Evolutionary conservation across 257 asterid species (phyloP).

Genomic region (Solanum stenotomum): DNA sequence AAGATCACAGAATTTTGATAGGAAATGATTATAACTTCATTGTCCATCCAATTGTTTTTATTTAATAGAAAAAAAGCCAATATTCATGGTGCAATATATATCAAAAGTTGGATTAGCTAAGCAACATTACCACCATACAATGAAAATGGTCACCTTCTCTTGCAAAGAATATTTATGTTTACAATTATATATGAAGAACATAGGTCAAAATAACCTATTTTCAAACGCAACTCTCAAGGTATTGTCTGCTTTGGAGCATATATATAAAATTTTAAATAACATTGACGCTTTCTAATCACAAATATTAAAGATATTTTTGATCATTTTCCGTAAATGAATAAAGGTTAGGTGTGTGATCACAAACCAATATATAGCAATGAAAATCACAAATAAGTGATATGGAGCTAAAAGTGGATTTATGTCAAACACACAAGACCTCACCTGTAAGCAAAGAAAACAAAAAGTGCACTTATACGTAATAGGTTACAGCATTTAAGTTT

Average conservation of each 20-base stretch:
- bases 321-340: not conserved
- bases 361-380: not conserved
- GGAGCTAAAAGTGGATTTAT: not conserved
- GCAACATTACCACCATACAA: not conserved
- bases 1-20: not conserved
- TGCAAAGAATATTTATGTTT: not conserved
- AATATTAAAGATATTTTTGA: not conserved
- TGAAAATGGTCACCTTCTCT: not conserved
- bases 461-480: not conserved
- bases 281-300: not conserved
- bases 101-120: slow-evolving; percentile 2
- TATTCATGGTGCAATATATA: slow-evolving; percentile 7
- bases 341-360: not conserved
- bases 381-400: not conserved
- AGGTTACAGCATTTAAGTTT: not conserved
- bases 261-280: not conserved
- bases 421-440: not conserved
- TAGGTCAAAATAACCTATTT: not conserved
- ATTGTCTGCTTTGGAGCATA: not conserved
- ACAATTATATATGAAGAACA: not conserved
- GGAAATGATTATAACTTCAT: slow-evolving; percentile 11
- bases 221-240: not conserved
- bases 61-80: slow-evolving; percentile 11
- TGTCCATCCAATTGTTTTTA: slow-evolving; percentile 1
- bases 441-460: not conserved